These are phyloP conservation scores for Lactifluus volemus DNA, from an alignment of 768 basidiomycete genomes.

Conservation along the genomic window DNA sequence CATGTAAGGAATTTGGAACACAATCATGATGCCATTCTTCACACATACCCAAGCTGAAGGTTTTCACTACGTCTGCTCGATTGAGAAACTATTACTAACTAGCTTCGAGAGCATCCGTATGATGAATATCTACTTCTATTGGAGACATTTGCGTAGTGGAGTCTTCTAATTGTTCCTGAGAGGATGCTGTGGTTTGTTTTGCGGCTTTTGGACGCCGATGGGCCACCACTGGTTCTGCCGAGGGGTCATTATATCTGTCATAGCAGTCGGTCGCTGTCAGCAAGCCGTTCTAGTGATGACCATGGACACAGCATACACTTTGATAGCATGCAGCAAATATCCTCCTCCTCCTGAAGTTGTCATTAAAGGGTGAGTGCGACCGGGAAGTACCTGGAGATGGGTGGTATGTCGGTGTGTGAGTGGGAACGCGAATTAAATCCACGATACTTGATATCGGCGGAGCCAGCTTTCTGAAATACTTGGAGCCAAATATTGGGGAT, in stretches of 20 bases:
- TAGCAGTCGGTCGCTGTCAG: neutral
- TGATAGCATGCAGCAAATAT: constrained; percentile 75
- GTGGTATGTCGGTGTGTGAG: neutral
- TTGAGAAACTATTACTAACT: neutral
- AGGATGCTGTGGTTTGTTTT: constrained; percentile 20
- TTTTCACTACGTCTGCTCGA: neutral
- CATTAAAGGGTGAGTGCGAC: constrained; percentile 95
- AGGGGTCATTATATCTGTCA: constrained; percentile 49
- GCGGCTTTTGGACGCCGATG: constrained; percentile 32
- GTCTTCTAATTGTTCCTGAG: neutral
- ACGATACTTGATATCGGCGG: constrained; percentile 75
- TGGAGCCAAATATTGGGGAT: constrained; percentile 65
- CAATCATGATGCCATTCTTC: neutral
- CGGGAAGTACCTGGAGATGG: constrained; percentile 62
- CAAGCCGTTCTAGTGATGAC: neutral
- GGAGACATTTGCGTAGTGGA: neutral
- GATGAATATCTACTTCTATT: neutral
- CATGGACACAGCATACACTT: constrained; percentile 50
- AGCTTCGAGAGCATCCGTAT: neutral
- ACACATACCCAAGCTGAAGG: neutral
- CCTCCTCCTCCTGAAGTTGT: constrained; percentile 83
- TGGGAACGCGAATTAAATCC: neutral
- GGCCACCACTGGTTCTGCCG: constrained; percentile 43
- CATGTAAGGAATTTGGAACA: neutral
- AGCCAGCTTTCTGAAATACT: constrained; percentile 81